Evolutionary conservation across 768 basidiomycete species (phyloP), one percentile per base, ranked within the genome.

Genomic region (Strobilomyces echinocephalus): DNA sequence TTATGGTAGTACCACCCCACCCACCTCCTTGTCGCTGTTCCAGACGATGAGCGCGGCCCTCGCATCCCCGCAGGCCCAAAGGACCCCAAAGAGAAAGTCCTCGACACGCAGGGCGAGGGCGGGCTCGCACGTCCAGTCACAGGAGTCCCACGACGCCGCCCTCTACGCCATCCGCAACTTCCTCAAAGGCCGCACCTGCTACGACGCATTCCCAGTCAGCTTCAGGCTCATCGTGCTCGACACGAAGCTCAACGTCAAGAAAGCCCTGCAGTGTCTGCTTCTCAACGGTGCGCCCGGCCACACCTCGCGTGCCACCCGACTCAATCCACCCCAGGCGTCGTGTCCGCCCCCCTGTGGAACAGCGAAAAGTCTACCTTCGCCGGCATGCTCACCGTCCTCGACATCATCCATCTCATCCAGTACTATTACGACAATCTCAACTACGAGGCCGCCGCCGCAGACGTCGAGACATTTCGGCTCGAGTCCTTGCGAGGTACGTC

Each of bases 351-450:
- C 12, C 77, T 99, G 24, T 99, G 95, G 92, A 95, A 97, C 75
- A 95, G 93, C 69, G 90, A 93, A 59, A 83, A 82, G 55, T 95
- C 91, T 5, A 83, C 78, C 39, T 99, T 99, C 64, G 91, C 92
- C 9, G 97, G 97, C 55, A 98, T 99, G 95, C 88, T 99, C 65
- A 99, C 97, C 9, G 92, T 98, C n/a, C 82, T 93, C 53, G 97
- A 99, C 71, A 94, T 99, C 69, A 97, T 99, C 53, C 97, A 99
- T 69, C 84, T 99, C 59, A 98, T 99, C 60, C 97, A 99, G 64
- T 97, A 95, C 74, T 99, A 97, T 71, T 97, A 97, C 71, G 84
- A 86, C 44, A 91, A 87, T 12, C 74, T 80, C 2, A 85, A 88
- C 31, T 85, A 85, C 35, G 93, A 93, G 62, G 84, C 82, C 49